phyloP scores from a whole-genome alignment of 352 stramenopile species.

The Pythium myriotylum region DNA sequence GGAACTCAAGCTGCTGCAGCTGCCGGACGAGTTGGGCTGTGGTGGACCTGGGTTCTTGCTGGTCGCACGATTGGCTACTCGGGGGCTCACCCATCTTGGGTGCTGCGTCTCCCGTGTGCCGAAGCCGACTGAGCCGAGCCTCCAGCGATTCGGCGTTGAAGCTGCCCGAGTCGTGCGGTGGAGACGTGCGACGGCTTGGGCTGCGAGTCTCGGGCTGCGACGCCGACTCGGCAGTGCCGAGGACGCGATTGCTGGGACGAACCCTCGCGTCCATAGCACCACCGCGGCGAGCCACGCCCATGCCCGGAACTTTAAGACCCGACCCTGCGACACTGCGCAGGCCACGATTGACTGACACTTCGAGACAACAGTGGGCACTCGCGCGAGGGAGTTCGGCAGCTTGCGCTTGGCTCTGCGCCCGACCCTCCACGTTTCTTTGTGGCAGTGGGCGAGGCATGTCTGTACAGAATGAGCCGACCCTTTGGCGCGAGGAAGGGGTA shows the following conservation, averaged over 20 bases:
- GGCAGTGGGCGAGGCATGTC: not conserved
- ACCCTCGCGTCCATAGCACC: constrained; percentile 3
- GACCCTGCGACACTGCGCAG: constrained; percentile 26
- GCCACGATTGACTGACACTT: not conserved
- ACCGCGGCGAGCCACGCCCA: not conserved
- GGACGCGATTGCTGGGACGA: constrained; percentile 8
- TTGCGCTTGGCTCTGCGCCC: constrained; percentile 20
- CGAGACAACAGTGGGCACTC: constrained; percentile 12
- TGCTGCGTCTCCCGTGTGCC: constrained; percentile 17
- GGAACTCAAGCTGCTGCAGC: constrained; percentile 12
- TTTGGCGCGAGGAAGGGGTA: not conserved
- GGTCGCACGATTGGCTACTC: constrained; percentile 5
- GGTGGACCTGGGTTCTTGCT: constrained; percentile 10
- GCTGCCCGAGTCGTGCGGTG: not conserved
- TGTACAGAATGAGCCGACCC: not conserved
- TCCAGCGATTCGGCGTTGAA: constrained; percentile 10
- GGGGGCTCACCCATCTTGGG: constrained; percentile 7
- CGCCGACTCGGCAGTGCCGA: not conserved
- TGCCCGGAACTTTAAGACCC: constrained; percentile 2
- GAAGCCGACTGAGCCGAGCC: not conserved
- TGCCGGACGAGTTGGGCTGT: constrained; percentile 1
- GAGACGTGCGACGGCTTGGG: constrained; percentile 1
- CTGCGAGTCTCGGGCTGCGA: too few relatives aligned
- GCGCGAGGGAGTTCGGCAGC: constrained; percentile 4
- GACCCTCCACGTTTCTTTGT: constrained; percentile 23